Evolutionary conservation across 2,329 filamentous ascomycete species (phyloP).

Genomic region (Colletotrichum melonis): DNA sequence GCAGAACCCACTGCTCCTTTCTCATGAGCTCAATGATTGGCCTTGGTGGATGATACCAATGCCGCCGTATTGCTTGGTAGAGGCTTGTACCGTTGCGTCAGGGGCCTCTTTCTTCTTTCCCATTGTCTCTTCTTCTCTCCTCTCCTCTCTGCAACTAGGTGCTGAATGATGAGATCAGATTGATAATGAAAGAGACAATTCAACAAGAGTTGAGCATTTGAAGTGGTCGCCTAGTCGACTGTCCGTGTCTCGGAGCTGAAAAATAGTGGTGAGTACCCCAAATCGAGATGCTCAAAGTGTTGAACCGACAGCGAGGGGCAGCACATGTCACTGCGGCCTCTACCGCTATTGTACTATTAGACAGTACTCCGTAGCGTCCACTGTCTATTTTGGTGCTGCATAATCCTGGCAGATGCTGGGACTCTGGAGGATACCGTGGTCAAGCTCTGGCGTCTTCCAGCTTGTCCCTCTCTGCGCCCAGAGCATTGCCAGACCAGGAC

Average conservation of each 20-base stretch:
- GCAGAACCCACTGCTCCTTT: not conserved
- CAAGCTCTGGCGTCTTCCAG: too few relatives aligned
- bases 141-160: not conserved
- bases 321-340: not conserved
- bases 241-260: not conserved
- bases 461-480: too few relatives aligned
- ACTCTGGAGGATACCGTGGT: not conserved
- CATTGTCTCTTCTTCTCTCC: not conserved
- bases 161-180: not conserved
- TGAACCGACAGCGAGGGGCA: not conserved
- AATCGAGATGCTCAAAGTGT: not conserved
- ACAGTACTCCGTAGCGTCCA: not conserved
- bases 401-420: not conserved
- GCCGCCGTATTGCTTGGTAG: slow-evolving; percentile 15
- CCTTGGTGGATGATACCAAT: not conserved
- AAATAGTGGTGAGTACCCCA: not conserved
- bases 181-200: not conserved
- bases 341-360: not conserved
- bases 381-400: not conserved
- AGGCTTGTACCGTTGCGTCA: slow-evolving; percentile 19
- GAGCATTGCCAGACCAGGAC: too few relatives aligned
- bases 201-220: too few relatives aligned
- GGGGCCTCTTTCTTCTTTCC: not conserved
- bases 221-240: not conserved
- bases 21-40: slow-evolving; percentile 3